Evolutionary conservation across 1,284 basidiomycete genomes (phyloP), one percentile per base, ranked within the genome.

Genomic region (Rhodotorula sp.): DNA sequence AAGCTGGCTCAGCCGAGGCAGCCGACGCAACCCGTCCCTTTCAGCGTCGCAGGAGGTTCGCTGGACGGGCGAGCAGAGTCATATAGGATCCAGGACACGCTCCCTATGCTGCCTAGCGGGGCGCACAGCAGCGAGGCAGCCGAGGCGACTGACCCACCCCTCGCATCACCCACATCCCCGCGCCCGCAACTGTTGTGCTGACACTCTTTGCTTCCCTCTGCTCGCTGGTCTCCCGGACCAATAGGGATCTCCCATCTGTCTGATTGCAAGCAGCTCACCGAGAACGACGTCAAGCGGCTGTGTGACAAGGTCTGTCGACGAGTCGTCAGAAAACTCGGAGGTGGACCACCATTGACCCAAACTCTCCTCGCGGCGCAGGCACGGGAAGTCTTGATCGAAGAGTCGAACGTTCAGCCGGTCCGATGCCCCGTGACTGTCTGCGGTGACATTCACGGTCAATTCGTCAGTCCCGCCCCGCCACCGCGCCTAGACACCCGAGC

Each of bases 391-490:
- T 84, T 99, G 81, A 94, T 97, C 88, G 93, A 95, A 81, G 93
- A 97, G 84, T 94, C 92, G 39, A 97, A 97, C 81, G 94, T 97
- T 6, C 96, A 99, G 84, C 94, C 95, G 56, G 96, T 99, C 69
- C 87, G 92, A 82, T 99, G 96, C 85, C 96, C 93, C 61, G 93
- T 97, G 76, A 97, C 93, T 57, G 93, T 97, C 69, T 97, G 94
- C 81, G 93, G 93, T 77, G 96, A 99, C 84, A 98, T 99, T 77
- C 96, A 99, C 83, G 96, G 96, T 72, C 96, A 99, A 89, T 99
- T 99, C 84, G 95, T 98, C 83, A 85, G 94, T 91, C 59, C 59
- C 10, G 49, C 23, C 47, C 14, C 56, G 1, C 21, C 26, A 23
- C 5, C n/a, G 14, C 18, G 48, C 46, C 12, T 14, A 7, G 8